Evolutionary conservation across 495 filamentous ascomycete genomes (phyloP).

Genomic region (Penicillium chermesinum): DNA sequence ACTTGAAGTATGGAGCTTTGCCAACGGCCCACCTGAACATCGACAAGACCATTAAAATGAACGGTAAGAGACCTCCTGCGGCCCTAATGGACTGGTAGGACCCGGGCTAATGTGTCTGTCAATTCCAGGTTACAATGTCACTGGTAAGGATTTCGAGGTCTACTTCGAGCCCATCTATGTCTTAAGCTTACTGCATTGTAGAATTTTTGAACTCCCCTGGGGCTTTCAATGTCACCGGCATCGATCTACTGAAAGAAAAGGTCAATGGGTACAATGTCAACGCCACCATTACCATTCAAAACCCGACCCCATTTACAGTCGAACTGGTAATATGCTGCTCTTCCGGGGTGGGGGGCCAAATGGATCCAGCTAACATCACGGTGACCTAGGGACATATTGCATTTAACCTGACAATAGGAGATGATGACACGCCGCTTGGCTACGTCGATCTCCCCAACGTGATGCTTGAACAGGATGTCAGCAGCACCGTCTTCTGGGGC

Average conservation of each 20-base stretch:
- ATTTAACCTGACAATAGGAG: conserved; percentile 26
- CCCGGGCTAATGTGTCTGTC: neutral
- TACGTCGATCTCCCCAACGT: conserved; percentile 27
- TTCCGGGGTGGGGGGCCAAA: too few relatives aligned
- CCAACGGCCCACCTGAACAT: conserved; percentile 28
- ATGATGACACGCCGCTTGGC: conserved; percentile 11
- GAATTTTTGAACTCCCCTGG: conserved; percentile 20
- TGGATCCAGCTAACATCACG: neutral
- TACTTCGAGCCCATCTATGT: too few relatives aligned
- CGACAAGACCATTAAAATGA: conserved; percentile 24
- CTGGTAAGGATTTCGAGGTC: conserved; percentile 11
- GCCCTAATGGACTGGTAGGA: too few relatives aligned
- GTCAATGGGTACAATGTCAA: conserved; percentile 30
- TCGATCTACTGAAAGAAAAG: conserved; percentile 16
- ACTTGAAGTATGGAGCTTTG: conserved; percentile 19
- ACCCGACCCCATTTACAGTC: conserved; percentile 21
- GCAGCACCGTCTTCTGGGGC: conserved; percentile 16
- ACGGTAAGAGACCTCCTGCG: conserved; percentile 11
- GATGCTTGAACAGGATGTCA: conserved; percentile 12
- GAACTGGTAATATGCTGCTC: conserved; percentile 22
- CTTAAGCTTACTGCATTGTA: conserved; percentile 1
- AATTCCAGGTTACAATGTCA: conserved; percentile 20
- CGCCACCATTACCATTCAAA: conserved; percentile 23
- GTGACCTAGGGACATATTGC: conserved; percentile 20
- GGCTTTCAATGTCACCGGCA: conserved; percentile 23